Evolutionary conservation across 78 protist species (phyloP), one percentile per base, ranked within the genome.

Genomic region (Chrysochromulina tobinii): DNA sequence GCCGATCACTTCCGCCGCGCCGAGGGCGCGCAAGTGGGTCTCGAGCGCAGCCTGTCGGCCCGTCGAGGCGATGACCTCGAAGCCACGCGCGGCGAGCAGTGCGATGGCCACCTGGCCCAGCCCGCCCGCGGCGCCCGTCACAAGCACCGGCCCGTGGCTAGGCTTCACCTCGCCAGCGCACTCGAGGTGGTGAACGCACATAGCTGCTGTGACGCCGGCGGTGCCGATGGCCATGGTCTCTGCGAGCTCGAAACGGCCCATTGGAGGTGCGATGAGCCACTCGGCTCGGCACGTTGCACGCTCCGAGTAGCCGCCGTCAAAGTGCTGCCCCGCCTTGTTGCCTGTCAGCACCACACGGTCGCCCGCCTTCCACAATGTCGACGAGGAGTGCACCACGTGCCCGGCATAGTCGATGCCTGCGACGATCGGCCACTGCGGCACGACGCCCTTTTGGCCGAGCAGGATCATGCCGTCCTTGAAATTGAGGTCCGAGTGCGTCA

Each of bases 381-480:
- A 54, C 50, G 27, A 7, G 27, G 89, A 86, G 23, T 3, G 18
- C 72, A 3, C 51, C 27, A 86, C 66, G 14, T 5, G 25, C n/a
- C 89, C 89, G 17, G 89, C 89, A 14, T 15, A 48, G 75, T 86
- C 89, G 57, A 86, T 86, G 72, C 88, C 89, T 15, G 89, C 51
- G 27, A 58, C 69, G 75, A 86, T 48, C 38, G 89, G 89, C 27
- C 5, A 86, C 50, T 48, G 9, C 27, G 15, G 6, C 25, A 54
- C 89, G 17, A 86, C 89, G 55, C 89, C 89, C 50, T 9, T 9
- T 18, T 58, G 66, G 51, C 89, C 69, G 58, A 86, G 75, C n/a
- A 86, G 27, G 12, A 86, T 54, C 72, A 86, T 54, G 48, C 51
- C 89, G 75, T 86, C 89, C 61, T 86, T 86, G 75, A 58, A 86